Evolutionary conservation across 306 rosid species (phyloP).

Genomic region (Rubus idaeus): DNA sequence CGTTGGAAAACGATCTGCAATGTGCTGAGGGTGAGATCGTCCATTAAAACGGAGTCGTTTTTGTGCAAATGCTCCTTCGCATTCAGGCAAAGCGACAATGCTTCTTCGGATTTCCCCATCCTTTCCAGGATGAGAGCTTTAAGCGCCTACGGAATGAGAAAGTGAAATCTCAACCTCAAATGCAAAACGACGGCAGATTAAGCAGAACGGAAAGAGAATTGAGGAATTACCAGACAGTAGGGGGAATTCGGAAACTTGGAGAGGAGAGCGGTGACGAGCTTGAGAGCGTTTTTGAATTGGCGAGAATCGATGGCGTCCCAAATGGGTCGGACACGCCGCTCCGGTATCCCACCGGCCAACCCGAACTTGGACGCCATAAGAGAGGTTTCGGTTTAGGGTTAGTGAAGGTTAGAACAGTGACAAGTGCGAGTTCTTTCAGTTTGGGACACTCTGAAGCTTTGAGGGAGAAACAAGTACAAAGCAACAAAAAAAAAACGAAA

Average conservation of each 20-base stretch:
- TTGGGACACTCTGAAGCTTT: background rate
- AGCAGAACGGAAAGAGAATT: background rate
- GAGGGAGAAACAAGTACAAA: background rate
- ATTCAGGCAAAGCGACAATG: constrained; percentile 59
- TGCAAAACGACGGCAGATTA: background rate
- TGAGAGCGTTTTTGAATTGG: constrained; percentile 86
- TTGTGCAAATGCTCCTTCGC: constrained; percentile 63
- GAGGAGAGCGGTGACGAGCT: constrained; percentile 64
- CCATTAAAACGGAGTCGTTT: constrained; percentile 69
- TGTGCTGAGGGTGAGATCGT: constrained; percentile 94
- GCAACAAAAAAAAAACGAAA: background rate
- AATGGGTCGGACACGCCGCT: constrained; percentile 89
- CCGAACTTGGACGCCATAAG: constrained; percentile 97
- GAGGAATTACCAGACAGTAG: constrained; percentile 56
- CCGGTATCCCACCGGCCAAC: constrained; percentile 88
- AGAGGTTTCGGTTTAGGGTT: constrained; percentile 1
- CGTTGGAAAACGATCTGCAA: constrained; percentile 91
- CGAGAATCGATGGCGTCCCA: constrained; percentile 99
- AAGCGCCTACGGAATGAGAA: constrained; percentile 55
- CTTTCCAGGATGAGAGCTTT: constrained; percentile 86
- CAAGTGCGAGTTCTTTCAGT: background rate
- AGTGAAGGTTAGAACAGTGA: background rate
- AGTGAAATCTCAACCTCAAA: background rate
- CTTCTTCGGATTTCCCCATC: constrained; percentile 89
- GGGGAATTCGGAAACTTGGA: constrained; percentile 78